Base-by-base conservation (phyloP, 1,139 yeast species). In the Blastobotrys indianensis region DNA sequence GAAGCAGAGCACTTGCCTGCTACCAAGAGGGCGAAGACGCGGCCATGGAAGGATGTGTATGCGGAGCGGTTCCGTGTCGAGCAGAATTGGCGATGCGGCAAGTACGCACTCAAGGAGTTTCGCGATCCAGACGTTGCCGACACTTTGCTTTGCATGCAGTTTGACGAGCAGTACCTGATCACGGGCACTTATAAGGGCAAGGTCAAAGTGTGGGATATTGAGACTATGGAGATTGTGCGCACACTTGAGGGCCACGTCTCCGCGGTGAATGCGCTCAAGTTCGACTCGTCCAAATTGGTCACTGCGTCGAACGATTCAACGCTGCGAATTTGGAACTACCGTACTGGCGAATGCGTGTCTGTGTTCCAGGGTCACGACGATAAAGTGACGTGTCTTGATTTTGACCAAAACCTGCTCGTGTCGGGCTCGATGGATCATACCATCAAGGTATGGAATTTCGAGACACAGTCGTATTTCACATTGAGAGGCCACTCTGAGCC, bases 21-120 rank as follows among this genome's bases (percentile, higher is more conserved):
- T 8, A 4, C 3, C 16, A 34, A 20, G 23, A 34, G 25, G 13
- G 23, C 37, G n/a, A 68, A 68, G 53, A 78, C 80, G 29, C 70
- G 96, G 51, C 97, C 98, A 1, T 92, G 98, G 98, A 92, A 92
- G 62, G 85, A 86, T 4, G 95, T 92, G 20, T 92, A 92, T 65
- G 77, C 88, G 33, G 98, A 92, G 65, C 74, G 98, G 37, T 90
- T 77, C 66, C 82, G 81, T 62, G 86, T 92, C 51, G 98, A 92
- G 64, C 78, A 85, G 56, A 90, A 92, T 66, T 92, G 98, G 98
- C 74, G 98, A 49, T 82, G 82, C 54, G 97, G 97, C 6, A 68
- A 74, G 12, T 85, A 79, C 65, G 69, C 70, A 31, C 65, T 81
- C 25, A 78, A 75, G 47, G 81, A 76, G 46, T 88, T 92, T 61